Base-by-base conservation (phyloP, 106 monocot genomes). In the Dactylorhiza incarnata region DNA sequence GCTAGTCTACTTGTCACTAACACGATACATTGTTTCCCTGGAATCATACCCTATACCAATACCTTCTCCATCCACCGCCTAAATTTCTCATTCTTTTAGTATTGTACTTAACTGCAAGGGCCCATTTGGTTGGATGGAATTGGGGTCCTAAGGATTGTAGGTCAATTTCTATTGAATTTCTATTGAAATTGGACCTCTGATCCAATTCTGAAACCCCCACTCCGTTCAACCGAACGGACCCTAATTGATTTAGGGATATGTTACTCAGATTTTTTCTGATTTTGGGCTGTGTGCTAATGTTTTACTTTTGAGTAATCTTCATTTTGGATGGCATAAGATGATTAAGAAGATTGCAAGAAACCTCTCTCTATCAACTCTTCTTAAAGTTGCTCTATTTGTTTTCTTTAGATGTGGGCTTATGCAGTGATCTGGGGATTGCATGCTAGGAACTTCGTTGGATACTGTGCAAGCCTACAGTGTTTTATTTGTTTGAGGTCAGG, bases 401-500 rank as follows among this genome's bases (percentile, higher is more conserved):
- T 79, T 70, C 62, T 37, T 37, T 81, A 84, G 84, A 84, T 84
- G 58, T 74, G 84, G 72, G 82, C 75, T 79, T 83, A 63, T 86
- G 86, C 83, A 74, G 80, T 78, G 74, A 78, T 86, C 76, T 76
- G 79, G 86, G 86, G 86, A 83, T 84, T 84, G 84, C 77, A 67
- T 73, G 78, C 61, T 86, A 80, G 80, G 86, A 74, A 73, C 78
- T 80, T 77, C 69, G 65, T 80, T 74, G 82, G 83, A 86, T 74
- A 43, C 76, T 45, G 43, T 74, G 65, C 59, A 77, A 59, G 67
- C 61, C 73, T 23, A 13, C 68, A 47, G 11, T 7, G 12, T 23
- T 73, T 73, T 49, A 26, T 73, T 73, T 51, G 71, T 80, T 68
- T 66, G 37, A 66, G 66, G 52, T 52, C 75, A 59, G 80, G 51